Percentiles rank a stretch among this genome's conserved stretches.
Evolutionary conservation across 148 eudicot species (phyloP).

Genomic region (Cornus suecica): DNA sequence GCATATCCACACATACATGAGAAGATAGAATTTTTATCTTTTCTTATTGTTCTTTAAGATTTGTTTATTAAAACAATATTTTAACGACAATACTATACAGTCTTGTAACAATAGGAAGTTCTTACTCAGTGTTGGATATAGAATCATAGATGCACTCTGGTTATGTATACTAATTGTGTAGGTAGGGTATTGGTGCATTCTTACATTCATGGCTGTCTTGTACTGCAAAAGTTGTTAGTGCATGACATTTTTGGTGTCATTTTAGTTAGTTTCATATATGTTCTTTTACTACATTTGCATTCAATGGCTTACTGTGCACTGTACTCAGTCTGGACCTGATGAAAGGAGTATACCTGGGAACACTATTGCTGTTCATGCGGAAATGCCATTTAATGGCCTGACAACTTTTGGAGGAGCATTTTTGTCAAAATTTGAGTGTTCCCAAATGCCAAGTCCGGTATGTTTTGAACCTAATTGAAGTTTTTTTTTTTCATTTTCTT

Average conservation of each 20-base stretch:
- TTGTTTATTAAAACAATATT: neutral
- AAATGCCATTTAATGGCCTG: slow-evolving; percentile 80
- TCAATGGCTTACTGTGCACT: neutral
- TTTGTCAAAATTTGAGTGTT: slow-evolving; percentile 88
- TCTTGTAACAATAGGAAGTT: neutral
- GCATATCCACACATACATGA: neutral
- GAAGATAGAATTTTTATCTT: neutral
- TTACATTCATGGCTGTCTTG: neutral
- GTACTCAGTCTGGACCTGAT: slow-evolving; percentile 72
- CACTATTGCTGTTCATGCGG: slow-evolving; percentile 84
- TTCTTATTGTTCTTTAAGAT: no score
- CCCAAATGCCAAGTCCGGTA: slow-evolving; percentile 89
- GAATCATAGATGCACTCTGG: neutral
- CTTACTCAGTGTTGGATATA: neutral
- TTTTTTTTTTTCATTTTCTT: neutral
- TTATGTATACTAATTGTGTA: neutral
- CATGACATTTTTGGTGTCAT: neutral
- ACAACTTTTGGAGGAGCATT: slow-evolving; percentile 81
- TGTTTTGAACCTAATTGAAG: slow-evolving; percentile 17
- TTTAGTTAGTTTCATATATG: neutral
- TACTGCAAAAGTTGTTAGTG: neutral
- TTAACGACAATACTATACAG: neutral
- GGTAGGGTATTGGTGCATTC: neutral
- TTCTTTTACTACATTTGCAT: neutral
- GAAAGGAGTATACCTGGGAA: slow-evolving; percentile 94